Conservation (phyloP, 73 alveolate genomes). For the Paramecium sexaurelia region DNA sequence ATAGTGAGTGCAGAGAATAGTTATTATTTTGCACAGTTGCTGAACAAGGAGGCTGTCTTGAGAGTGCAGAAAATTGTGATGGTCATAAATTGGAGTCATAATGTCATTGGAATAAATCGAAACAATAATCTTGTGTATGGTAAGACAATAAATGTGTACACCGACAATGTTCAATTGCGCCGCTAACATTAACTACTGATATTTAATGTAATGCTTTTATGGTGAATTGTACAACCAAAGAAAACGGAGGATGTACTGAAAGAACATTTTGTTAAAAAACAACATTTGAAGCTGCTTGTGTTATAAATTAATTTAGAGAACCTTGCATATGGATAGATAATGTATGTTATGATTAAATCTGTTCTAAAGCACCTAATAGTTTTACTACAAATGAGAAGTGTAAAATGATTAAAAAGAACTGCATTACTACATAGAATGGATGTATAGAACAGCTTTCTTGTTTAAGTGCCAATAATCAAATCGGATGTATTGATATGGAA, state of each 20-base stretch:
- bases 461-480: not conserved
- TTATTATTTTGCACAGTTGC: not conserved
- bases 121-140: not conserved
- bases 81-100: not conserved
- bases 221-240: not conserved
- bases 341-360: not conserved
- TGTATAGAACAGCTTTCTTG: not conserved
- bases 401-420: not conserved
- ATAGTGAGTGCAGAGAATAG: not conserved
- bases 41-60: not conserved
- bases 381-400: not conserved
- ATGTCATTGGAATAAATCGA: not conserved
- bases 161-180: not conserved
- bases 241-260: conserved; percentile 12
- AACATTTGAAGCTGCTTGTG: conserved; percentile 2
- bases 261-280: not conserved
- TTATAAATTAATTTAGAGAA: not conserved
- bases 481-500: not conserved
- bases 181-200: not conserved
- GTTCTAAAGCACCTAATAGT: conserved; percentile 4
- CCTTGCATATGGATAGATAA: not conserved
- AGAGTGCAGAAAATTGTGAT: not conserved
- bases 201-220: not conserved
- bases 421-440: not conserved
- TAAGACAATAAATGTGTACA: not conserved